Evolutionary conservation across 2,329 filamentous ascomycete genomes (phyloP).

Genomic region (Dactylonectria macrodidyma): DNA sequence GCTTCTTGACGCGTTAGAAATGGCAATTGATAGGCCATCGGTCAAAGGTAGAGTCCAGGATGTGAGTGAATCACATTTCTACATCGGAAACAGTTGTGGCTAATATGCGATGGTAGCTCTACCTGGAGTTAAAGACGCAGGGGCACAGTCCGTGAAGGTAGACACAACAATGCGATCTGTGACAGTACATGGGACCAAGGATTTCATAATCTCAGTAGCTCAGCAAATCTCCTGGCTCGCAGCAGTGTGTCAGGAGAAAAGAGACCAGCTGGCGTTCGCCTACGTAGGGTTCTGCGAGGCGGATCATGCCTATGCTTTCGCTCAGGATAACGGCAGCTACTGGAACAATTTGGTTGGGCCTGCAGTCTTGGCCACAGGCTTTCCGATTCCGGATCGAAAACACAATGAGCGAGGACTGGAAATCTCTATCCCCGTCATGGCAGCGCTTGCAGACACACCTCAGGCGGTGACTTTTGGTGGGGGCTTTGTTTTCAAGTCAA

Average conservation of each 20-base stretch:
- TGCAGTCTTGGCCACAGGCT: conserved; percentile 2
- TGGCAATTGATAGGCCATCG: no score
- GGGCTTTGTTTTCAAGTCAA: conserved; percentile 20
- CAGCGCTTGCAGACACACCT: not conserved
- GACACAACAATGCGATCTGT: not conserved
- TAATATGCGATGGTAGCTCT: no score
- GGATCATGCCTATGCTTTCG: no score
- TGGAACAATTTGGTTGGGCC: conserved; percentile 5
- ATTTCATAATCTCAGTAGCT: conserved; percentile 13
- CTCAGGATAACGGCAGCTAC: not conserved
- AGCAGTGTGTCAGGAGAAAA: conserved; percentile 13
- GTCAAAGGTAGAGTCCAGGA: no score
- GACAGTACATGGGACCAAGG: not conserved
- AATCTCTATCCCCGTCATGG: conserved; percentile 1
- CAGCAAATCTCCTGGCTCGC: conserved; percentile 17
- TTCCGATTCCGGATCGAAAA: not conserved
- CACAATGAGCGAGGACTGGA: conserved; percentile 10
- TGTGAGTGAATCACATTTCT: no score
- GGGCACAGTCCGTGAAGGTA: no score
- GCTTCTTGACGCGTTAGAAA: no score
- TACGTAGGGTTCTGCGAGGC: conserved; percentile 5
- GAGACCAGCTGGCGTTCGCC: not conserved
- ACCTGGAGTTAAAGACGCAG: not conserved
- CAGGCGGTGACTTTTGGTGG: conserved; percentile 9
- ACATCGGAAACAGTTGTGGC: no score